Conservation (phyloP, 805 yeast genomes). For the Saturnispora mendoncae region DNA sequence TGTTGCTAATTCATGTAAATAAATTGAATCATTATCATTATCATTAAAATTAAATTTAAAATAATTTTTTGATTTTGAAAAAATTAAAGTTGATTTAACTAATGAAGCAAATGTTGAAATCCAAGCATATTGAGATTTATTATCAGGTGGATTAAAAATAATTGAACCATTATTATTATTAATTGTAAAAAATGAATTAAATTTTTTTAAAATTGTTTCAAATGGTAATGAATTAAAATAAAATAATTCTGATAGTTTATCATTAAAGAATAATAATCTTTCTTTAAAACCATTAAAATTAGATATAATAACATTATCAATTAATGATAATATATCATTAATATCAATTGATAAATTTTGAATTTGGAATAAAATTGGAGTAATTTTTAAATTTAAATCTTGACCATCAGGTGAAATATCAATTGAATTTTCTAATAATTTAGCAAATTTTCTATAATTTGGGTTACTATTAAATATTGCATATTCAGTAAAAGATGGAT, state of each 20-base stretch:
- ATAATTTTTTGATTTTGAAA: slow-evolving; percentile 5
- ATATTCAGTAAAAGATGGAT: background rate
- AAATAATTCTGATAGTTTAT: slow-evolving; percentile 14
- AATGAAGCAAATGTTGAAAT: slow-evolving; percentile 17
- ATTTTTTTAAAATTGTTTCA: slow-evolving; percentile 8
- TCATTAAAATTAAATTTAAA: slow-evolving; percentile 7
- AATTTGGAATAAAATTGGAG: background rate
- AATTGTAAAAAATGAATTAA: slow-evolving; percentile 12
- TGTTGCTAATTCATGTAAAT: background rate
- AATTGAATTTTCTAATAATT: background rate
- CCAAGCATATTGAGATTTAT: slow-evolving; percentile 9
- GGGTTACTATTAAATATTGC: slow-evolving; percentile 3
- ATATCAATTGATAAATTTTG: background rate
- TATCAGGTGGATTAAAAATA: slow-evolving; percentile 9
- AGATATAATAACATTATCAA: slow-evolving; percentile 8
- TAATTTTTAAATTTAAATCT: background rate
- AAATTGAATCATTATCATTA: background rate
- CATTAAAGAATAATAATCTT: slow-evolving; percentile 15
- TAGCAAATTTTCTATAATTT: background rate
- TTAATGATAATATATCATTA: background rate
- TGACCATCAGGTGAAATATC: background rate
- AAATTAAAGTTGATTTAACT: slow-evolving; percentile 10
- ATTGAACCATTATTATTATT: slow-evolving; percentile 5
- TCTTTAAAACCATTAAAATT: slow-evolving; percentile 17
- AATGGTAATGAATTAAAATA: slow-evolving; percentile 14